These are phyloP conservation scores for Paecilomyces dactylethromorphus DNA, from an alignment of 2,329 filamentous ascomycete genomes.

Conservation along the genomic window DNA sequence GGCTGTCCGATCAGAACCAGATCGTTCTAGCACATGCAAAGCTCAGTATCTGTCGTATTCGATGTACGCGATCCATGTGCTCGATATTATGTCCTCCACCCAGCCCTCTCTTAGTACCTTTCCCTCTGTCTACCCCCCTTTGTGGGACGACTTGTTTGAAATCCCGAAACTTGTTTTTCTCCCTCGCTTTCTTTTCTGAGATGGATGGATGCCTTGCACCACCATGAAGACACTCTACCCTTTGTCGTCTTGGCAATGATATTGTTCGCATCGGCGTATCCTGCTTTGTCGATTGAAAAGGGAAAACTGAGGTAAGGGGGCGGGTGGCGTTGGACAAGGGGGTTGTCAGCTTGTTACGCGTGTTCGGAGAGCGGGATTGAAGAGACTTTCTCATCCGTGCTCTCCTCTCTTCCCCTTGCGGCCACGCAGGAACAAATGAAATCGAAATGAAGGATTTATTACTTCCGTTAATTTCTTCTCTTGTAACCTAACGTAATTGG, in stretches of 20 bases:
- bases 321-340: not conserved
- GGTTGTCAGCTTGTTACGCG: not conserved
- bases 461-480: not conserved
- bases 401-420: not conserved
- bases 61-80: not conserved
- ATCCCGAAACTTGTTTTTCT: not conserved
- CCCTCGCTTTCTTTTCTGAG: not conserved
- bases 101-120: not conserved
- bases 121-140: not conserved
- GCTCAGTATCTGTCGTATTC: not conserved
- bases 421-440: not conserved
- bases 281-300: slow-evolving; percentile 5
- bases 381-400: not conserved
- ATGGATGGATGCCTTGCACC: not conserved
- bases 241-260: not conserved
- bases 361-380: not conserved
- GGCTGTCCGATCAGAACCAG: not conserved
- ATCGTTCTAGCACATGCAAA: not conserved
- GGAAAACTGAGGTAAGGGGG: not conserved
- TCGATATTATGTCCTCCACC: not conserved
- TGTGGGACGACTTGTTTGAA: not conserved
- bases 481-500: not conserved
- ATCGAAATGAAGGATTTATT: not conserved
- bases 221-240: not conserved
- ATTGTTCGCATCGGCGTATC: not conserved